Evolutionary conservation across 2,329 filamentous ascomycete species (phyloP).

Genomic region (Shiraia bambusicola): DNA sequence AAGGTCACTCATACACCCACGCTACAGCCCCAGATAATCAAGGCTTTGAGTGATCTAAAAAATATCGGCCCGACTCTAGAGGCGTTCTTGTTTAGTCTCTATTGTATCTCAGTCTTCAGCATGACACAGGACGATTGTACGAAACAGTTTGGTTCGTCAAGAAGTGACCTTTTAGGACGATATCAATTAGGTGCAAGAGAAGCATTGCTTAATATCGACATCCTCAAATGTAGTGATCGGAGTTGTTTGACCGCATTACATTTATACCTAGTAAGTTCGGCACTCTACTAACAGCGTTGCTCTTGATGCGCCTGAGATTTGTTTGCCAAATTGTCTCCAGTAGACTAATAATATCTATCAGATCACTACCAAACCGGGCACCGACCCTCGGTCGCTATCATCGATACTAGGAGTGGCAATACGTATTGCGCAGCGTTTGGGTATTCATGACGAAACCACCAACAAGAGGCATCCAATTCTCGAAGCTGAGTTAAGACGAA

Average conservation of each 20-base stretch:
- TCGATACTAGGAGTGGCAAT: constrained; percentile 59
- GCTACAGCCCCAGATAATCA: constrained; percentile 58
- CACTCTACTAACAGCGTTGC: background rate
- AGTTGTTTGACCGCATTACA: constrained; percentile 56
- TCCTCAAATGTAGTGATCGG: constrained; percentile 56
- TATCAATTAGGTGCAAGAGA: constrained; percentile 65
- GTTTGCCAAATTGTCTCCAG: too few relatives aligned
- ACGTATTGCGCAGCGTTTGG: constrained; percentile 61
- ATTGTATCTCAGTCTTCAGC: constrained; percentile 45
- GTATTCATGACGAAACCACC: constrained; percentile 60
- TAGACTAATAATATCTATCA: constrained; percentile 43
- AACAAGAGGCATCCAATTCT: constrained; percentile 55
- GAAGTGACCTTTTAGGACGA: constrained; percentile 54
- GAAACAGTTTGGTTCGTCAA: constrained; percentile 54
- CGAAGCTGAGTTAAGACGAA: constrained; percentile 61
- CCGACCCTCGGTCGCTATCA: constrained; percentile 52
- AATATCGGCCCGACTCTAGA: constrained; percentile 58
- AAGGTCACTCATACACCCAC: constrained; percentile 35
- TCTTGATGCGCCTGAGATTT: background rate
- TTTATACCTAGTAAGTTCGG: constrained; percentile 54
- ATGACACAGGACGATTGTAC: constrained; percentile 59
- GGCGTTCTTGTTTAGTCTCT: constrained; percentile 48
- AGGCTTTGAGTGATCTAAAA: constrained; percentile 58
- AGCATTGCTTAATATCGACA: constrained; percentile 60
- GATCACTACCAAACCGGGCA: constrained; percentile 56